phyloP scores from a whole-genome alignment of 2,329 filamentous ascomycete species.

The Colletotrichum viniferum region DNA sequence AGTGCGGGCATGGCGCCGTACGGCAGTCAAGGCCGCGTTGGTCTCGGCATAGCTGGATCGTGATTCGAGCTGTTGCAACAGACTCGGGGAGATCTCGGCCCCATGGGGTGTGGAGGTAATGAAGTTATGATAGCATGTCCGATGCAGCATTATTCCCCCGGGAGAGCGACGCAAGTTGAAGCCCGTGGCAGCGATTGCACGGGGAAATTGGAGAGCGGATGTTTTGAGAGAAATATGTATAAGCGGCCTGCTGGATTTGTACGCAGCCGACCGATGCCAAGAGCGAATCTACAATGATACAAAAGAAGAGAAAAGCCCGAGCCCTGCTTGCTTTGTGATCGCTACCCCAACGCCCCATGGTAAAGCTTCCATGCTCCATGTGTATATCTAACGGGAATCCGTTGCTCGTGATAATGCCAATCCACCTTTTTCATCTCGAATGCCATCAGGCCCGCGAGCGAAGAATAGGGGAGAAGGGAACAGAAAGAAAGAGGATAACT shows the following conservation, averaged over 20 bases:
- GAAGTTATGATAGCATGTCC: conserved; percentile 19
- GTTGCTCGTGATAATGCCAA: background rate
- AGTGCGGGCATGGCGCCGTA: conserved; percentile 23
- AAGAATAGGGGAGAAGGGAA: background rate
- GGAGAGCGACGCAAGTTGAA: background rate
- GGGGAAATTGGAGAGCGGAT: background rate
- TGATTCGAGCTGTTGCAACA: conserved; percentile 26
- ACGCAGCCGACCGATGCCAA: background rate
- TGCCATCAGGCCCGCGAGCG: background rate
- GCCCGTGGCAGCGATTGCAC: background rate
- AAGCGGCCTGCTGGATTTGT: background rate
- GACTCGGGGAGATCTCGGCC: background rate
- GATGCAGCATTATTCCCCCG: background rate
- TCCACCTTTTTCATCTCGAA: background rate
- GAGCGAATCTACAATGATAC: background rate
- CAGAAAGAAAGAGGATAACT: background rate
- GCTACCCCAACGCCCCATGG: background rate
- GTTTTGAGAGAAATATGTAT: background rate
- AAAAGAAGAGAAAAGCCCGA: background rate
- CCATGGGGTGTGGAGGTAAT: conserved; percentile 6
- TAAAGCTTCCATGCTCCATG: background rate
- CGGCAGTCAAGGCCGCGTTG: conserved; percentile 41
- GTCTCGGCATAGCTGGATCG: conserved; percentile 58
- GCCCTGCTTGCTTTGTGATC: background rate
- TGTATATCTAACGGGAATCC: background rate